Base-by-base conservation (phyloP, 495 filamentous ascomycete species). In the Astrothelium macrocarpum region DNA sequence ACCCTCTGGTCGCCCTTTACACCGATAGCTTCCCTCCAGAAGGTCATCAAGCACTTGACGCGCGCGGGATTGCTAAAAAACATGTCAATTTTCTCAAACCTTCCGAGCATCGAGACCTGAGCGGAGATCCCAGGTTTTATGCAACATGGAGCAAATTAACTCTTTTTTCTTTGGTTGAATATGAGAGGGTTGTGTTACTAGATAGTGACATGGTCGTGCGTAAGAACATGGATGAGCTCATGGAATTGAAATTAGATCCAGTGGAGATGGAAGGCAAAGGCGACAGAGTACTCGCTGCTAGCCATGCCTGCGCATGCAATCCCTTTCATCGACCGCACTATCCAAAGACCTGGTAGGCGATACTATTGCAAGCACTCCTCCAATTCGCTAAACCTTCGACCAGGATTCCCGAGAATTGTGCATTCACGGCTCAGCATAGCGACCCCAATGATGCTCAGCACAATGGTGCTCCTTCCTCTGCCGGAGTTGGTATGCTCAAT, bases 111-210 rank as follows among this genome's bases (percentile, higher is more conserved):
- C 85, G 85, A 62, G 80, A 85, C 72, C 87, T 77, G 72, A 74
- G 67, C 65, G 79, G 86, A 46, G 88, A 92, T 70, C 78, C 82
- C 56, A 81, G 90, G 36, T 93, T 95, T 77, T 85, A 88, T 72
- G 89, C 91, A 67, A 87, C 84, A 80, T 95, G 90, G 89, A 87
- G 78, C 72, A 95, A 95, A 75, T 80, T 95, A n/a, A 83, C 83
- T 18, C 82, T 85, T 1, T 95, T 93, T 70, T 82, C 82, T 14
- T 78, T 93, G 9, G 74, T 75, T 14, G 82, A 88, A 66, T 93
- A 89, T 74, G 81, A 86, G 3, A 79, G 89, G 16, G 80, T 95
- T 25, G 84, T 91, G 20, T 84, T 87, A 71, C 80, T 95, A n/a
- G 90, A 95, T 73, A 85, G 85, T 68, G 90, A 95, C 73, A 95